Evolutionary conservation across 805 yeast species (phyloP), one percentile per base, ranked within the genome.

Genomic region (Schwanniomyces polymorphus): DNA sequence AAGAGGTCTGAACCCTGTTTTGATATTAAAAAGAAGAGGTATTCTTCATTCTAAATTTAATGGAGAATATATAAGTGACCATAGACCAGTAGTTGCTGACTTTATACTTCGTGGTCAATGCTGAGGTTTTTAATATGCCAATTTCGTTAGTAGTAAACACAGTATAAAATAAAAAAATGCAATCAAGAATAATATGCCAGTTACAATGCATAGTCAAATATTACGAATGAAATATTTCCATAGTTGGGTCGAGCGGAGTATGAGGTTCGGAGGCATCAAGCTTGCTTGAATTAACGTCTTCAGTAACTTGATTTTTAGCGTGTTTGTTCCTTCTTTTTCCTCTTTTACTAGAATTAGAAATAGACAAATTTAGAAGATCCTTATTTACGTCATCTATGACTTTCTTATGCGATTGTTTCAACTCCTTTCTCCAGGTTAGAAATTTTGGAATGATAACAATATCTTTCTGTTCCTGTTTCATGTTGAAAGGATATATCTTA

Each of bases 11-110:
- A 69, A 59, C 27, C 39, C 41, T 16, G 12, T 38, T 23, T 35
- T 44, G 11, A 44, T 27, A 27, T 35, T 44, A 33, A 38, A 42
- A 14, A 54, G 59, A 17, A 73, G 64, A 54, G 78, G 68, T 4
- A 72, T 76, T 21, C 57, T 76, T 50, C 67, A 66, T 35, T 73
- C 72, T 46, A 53, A 52, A 43, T 70, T 61, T 43, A 59, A 60
- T 27, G 64, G 59, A 9, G 61, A 53, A 42, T 63, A 63, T 50
- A 67, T 70, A 63, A 68, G 74, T 31, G 78, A 72, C 52, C 78
- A 72, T 50, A 58, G 78, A 4, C 78, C 78, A 0, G 74, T 72
- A n/a, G 47, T 49, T 3, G 63, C 64, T 8, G 60, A 59, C 33
- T 57, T 44, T 18, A 33, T 44, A 35, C n/a, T 44, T 18, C 34